A percentile compares a stretch with the other conserved stretches of the same genome.
Conservation (phyloP, 352 stramenopile species). For the Chrysophaeum taylorii region DNA sequence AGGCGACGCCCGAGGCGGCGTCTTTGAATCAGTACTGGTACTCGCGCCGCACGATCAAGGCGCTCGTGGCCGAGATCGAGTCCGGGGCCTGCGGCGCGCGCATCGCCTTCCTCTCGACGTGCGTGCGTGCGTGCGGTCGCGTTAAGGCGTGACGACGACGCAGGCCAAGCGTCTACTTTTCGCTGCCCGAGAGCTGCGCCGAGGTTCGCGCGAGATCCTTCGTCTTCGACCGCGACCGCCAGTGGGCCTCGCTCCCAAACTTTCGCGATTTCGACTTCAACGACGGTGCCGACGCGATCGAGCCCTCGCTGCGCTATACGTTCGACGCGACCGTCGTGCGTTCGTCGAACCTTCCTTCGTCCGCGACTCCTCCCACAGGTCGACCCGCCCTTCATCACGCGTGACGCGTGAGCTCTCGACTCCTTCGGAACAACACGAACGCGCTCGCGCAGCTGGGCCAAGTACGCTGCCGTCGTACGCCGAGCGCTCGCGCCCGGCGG, state of each 20-base stretch:
- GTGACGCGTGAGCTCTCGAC: too few relatives aligned
- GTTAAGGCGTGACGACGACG: too few relatives aligned
- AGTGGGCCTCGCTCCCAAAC: not conserved
- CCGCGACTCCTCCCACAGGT: too few relatives aligned
- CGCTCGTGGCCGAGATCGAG: not conserved
- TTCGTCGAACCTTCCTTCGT: too few relatives aligned
- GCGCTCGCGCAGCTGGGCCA: too few relatives aligned
- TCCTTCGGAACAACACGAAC: too few relatives aligned
- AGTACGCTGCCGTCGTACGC: not conserved
- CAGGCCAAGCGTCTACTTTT: not conserved
- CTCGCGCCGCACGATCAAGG: not conserved
- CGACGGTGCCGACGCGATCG: not conserved
- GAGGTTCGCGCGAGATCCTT: not conserved
- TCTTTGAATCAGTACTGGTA: slow-evolving; percentile 2
- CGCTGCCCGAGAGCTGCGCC: not conserved
- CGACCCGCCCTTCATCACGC: not conserved
- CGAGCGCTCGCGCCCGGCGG: not conserved
- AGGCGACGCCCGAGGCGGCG: not conserved
- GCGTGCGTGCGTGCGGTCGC: too few relatives aligned
- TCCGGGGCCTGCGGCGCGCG: not conserved
- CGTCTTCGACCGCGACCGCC: not conserved
- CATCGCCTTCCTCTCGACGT: not conserved
- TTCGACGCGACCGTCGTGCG: not conserved
- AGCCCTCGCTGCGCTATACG: not conserved
- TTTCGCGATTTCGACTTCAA: not conserved